Percentiles rank a stretch among this genome's conserved stretches.
phyloP scores from a whole-genome alignment of 257 asterid species.

The Salvia splendens region DNA sequence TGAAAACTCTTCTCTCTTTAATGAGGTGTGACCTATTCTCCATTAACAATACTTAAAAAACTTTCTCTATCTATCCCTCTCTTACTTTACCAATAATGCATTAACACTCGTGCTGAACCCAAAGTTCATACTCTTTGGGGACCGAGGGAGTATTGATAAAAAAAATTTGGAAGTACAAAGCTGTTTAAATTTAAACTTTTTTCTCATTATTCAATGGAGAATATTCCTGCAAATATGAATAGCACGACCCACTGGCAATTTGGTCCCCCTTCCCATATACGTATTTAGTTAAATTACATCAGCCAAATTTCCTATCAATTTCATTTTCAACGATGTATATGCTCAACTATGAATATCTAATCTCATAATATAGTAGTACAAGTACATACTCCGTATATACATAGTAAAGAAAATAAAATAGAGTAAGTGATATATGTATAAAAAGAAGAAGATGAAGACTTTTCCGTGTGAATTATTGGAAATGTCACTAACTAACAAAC shows the following conservation, averaged over 20 bases:
- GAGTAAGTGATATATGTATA: background rate
- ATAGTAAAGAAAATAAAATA: background rate
- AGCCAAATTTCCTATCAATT: background rate
- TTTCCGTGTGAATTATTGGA: constrained; percentile 31
- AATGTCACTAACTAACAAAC: constrained; percentile 7
- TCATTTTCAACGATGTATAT: no score
- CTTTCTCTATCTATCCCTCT: no score
- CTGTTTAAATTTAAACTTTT: background rate
- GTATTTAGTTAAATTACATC: background rate
- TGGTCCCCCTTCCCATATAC: constrained; percentile 22
- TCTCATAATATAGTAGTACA: no score
- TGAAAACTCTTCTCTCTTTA: no score
- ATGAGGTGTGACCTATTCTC: no score
- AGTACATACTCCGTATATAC: no score
- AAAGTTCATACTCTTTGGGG: no score
- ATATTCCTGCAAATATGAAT: constrained; percentile 26
- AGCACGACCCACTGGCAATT: constrained; percentile 20
- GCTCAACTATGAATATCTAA: no score
- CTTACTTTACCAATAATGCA: no score
- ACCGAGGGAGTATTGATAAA: no score
- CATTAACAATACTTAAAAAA: no score
- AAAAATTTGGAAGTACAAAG: background rate
- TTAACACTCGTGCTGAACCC: no score
- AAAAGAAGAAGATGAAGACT: constrained; percentile 25
- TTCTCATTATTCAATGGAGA: background rate